Conservation (phyloP, 129 eudicot species). For the Flaveria bidentis region DNA sequence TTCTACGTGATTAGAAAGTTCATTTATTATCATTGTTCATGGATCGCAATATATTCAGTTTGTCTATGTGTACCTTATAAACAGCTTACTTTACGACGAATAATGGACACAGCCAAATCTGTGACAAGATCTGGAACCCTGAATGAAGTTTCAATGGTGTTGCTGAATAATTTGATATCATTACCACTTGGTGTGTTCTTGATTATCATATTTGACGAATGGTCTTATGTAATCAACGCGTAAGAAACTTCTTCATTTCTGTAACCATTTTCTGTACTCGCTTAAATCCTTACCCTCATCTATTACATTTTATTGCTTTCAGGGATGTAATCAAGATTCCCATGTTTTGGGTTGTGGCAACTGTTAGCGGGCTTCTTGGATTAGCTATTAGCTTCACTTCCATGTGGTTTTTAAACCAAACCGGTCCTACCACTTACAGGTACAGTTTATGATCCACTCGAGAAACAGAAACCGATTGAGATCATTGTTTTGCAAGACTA, state of each 20-base stretch:
- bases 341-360: slow-evolving; percentile 80
- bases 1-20: neutral
- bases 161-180: slow-evolving; percentile 68
- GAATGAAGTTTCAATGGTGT: slow-evolving; percentile 82
- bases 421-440: slow-evolving; percentile 89
- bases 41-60: neutral
- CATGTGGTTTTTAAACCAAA: slow-evolving; percentile 81
- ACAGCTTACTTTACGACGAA: slow-evolving; percentile 74
- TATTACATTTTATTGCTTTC: slow-evolving; percentile 22
- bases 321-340: slow-evolving; percentile 63
- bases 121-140: slow-evolving; percentile 74
- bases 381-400: slow-evolving; percentile 84
- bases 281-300: neutral
- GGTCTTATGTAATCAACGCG: slow-evolving; percentile 65
- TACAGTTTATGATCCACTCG: slow-evolving; percentile 18
- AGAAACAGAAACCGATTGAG: slow-evolving; percentile 16
- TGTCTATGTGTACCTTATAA: slow-evolving; percentile 10
- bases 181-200: slow-evolving; percentile 66
- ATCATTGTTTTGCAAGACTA: neutral
- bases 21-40: neutral
- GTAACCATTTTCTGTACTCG: neutral
- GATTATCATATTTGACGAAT: slow-evolving; percentile 65
- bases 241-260: slow-evolving; percentile 28
- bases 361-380: slow-evolving; percentile 75
- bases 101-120: slow-evolving; percentile 77